Base-by-base conservation (phyloP, 176 grass and related monocot species). In the Oryza meyeriana region DNA sequence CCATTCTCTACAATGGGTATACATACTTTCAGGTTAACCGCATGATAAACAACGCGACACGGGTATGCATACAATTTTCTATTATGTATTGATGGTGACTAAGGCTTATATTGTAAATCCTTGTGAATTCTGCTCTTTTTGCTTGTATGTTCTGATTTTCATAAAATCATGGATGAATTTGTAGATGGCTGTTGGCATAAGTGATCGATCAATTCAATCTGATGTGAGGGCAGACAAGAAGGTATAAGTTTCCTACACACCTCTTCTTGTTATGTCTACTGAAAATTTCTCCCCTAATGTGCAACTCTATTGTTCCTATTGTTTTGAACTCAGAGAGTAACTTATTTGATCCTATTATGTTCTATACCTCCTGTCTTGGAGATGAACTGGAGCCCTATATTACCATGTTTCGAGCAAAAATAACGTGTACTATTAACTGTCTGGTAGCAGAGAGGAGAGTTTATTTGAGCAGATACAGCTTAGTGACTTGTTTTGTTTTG, bases 1-100 rank as follows among this genome's bases (percentile, higher is more conserved):
- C 93, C 36, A 98, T 98, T 93, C 85, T 98, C 75, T 98, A 98
- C 85, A 98, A 98, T 84, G 96, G 90, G 4, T 91, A 90, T 84
- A 95, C 93, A 36, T 95, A 98, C 79, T 98, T 89, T 82, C 90
- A 98, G 93, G 93, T 98, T 65, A 98, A 91, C 68, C 90, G 83
- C 69, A 95, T 94, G 90, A 75, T 98, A 72, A 98, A 90, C 69
- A 98, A 98, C 80, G 96, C 96, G 26, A 90, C 96, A 77, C 71
- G 89, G 90, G 93, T 95, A 90, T 20, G 69, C 8, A 35, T 30
- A 81, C 28, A 50, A 0, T 68, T 75, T 72, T 61, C 47, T 67
- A 24, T 75, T 70, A 17, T 81, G 71, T 55, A 78, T 75, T 85
- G 47, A 71, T n/a, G 78, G 27, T 72, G 61, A 76, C 55, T 6